Evolutionary conservation across 805 yeast species (phyloP).

Genomic region (Candida coquimbonensis): DNA sequence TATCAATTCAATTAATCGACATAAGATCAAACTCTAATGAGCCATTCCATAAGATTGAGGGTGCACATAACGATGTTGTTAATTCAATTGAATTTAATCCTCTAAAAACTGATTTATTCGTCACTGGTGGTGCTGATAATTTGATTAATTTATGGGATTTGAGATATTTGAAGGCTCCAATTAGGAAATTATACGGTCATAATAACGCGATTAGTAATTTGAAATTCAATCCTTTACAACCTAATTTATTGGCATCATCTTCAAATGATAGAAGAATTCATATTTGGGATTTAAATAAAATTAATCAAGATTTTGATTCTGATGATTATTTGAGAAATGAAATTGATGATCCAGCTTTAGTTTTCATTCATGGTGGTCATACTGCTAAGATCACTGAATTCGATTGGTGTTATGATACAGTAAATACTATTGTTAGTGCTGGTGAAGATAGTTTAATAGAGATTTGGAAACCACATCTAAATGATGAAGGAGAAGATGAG

Average conservation of each 20-base stretch:
- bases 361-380: constrained; percentile 85
- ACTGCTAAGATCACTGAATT: constrained; percentile 61
- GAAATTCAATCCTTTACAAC: constrained; percentile 44
- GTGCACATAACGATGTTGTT: constrained; percentile 54
- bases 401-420: constrained; percentile 56
- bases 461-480: constrained; percentile 51
- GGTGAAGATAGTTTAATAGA: constrained; percentile 74
- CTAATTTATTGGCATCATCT: constrained; percentile 48
- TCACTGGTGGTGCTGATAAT: constrained; percentile 75
- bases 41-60: constrained; percentile 36
- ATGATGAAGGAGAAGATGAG: constrained; percentile 32
- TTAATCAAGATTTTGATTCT: constrained; percentile 50
- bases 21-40: constrained; percentile 31
- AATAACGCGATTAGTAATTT: constrained; percentile 47
- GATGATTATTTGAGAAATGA: constrained; percentile 47
- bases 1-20: constrained; percentile 54
- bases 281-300: constrained; percentile 63
- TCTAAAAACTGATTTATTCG: constrained; percentile 42
- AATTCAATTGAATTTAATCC: constrained; percentile 67
- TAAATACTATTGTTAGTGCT: constrained; percentile 54
- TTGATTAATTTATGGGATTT: constrained; percentile 71
- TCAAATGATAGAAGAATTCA: constrained; percentile 64
- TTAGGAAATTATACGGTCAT: constrained; percentile 67
- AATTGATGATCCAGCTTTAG: constrained; percentile 68
- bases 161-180: constrained; percentile 50